A percentile compares a stretch with the other conserved stretches of the same genome.
Conservation (phyloP, 2,329 filamentous ascomycete genomes). For the Bimuria novae-zelandiae region DNA sequence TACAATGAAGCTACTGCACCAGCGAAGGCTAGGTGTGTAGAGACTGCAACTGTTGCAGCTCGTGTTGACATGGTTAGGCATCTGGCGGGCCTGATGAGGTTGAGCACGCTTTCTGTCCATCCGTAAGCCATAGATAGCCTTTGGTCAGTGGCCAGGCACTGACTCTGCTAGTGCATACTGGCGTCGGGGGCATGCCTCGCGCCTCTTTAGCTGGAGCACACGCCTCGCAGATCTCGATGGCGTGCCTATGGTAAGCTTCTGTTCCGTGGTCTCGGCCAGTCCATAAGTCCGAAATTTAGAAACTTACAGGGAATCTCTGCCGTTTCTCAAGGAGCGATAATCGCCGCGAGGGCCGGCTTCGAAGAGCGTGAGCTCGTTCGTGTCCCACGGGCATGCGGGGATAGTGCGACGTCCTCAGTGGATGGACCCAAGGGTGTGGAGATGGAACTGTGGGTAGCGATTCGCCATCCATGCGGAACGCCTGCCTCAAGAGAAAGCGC, state of each 20-base stretch:
- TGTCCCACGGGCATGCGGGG: conserved; percentile 16
- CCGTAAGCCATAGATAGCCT: conserved; percentile 9
- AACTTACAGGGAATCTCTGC: conserved; percentile 28
- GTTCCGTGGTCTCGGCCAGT: not conserved
- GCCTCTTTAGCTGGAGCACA: conserved; percentile 30
- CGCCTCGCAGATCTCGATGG: conserved; percentile 31
- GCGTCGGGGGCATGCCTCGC: conserved; percentile 31
- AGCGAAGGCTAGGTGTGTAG: conserved; percentile 28
- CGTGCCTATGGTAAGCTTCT: conserved; percentile 21
- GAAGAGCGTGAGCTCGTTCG: conserved; percentile 27
- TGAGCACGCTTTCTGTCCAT: conserved; percentile 25
- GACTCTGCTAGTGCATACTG: conserved; percentile 27
- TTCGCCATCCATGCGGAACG: conserved; percentile 18
- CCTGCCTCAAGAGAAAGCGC: conserved; percentile 16
- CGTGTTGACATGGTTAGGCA: conserved; percentile 14
- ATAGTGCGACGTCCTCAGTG: conserved; percentile 1
- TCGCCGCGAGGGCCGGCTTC: conserved; percentile 34
- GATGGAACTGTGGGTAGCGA: conserved; percentile 22
- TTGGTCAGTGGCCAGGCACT: not conserved
- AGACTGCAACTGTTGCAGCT: not conserved
- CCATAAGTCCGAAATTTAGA: conserved; percentile 7
- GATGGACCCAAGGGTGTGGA: conserved; percentile 11
- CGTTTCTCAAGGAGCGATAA: conserved; percentile 27
- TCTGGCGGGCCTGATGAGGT: conserved; percentile 19
- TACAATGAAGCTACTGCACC: conserved; percentile 28